Evolutionary conservation across 2,329 filamentous ascomycete genomes (phyloP), one percentile per base, ranked within the genome.

Genomic region (Chaetomium strumarium): DNA sequence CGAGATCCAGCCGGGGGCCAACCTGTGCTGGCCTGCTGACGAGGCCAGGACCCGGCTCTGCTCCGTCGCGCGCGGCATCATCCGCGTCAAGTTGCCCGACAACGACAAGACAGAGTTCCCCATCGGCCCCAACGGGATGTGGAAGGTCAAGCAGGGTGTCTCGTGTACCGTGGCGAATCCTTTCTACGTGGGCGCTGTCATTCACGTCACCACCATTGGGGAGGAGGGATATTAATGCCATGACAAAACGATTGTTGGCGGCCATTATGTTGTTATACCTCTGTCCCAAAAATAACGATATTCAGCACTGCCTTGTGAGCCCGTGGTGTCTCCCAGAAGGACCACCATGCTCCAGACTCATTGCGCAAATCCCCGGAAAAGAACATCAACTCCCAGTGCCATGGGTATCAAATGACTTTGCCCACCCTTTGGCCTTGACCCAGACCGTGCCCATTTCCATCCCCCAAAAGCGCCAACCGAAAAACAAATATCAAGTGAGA

Each of bases 61-160:
- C 31, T 58, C 58, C 10, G 55, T 58, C 1, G 55, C 55, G 1
- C 36, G 41, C 16, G 58, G 55, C 20, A 47, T 55, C 33, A 29
- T 58, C 11, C 46, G 31, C 11, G 51, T 58, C 10, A 41, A 45
- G 31, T 5, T 58, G 7, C 20, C 34, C 3, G 53, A 44, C 6
- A 46, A 39, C 24, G n/a, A n/a, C n/a, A n/a, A n/a, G n/a, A n/a
- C n/a, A n/a, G 54, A 52, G 19, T 60, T 59, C 14, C 16, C 45
- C 40, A 58, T 63, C 0, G 61, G 62, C 4, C 56, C 58, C 14
- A 63, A 60, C 6, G 62, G 62, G 2, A 59, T 45, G 55, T 64
- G 47, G 60, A 70, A 51, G 59, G 65, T 31, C 59, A 69, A n/a
- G 12, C 24, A 29, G 24, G 53, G 56, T 2, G 17, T 20, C 34